These are phyloP conservation scores for Penicillium janthinellum DNA, from an alignment of 2,329 filamentous ascomycete genomes.

Conservation along the genomic window DNA sequence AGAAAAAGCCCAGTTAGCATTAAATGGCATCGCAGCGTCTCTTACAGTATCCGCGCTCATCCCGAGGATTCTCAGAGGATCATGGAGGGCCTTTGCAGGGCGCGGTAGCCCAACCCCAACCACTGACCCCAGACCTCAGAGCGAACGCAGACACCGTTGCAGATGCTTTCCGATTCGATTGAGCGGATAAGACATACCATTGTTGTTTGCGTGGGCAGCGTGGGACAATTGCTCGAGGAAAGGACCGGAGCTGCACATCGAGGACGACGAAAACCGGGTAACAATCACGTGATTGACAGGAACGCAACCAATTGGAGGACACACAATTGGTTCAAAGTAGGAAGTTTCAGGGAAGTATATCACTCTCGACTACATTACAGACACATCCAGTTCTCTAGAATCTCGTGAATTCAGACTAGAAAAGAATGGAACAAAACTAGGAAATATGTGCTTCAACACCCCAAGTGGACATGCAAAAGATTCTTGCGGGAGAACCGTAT, in stretches of 20 bases:
- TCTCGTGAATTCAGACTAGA: constrained; percentile 4
- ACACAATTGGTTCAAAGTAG: constrained; percentile 13
- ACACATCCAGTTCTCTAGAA: not conserved
- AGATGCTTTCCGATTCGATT: not conserved
- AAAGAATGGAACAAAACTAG: constrained; percentile 15
- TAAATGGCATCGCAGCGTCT: not conserved
- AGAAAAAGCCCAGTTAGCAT: constrained; percentile 23
- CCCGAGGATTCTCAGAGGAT: constrained; percentile 11
- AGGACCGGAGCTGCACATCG: constrained; percentile 23
- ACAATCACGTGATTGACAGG: constrained; percentile 25
- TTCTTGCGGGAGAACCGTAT: constrained; percentile 14
- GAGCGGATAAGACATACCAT: constrained; percentile 31
- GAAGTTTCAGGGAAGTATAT: not conserved
- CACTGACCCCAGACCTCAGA: not conserved
- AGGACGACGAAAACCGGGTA: constrained; percentile 42
- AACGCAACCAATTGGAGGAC: constrained; percentile 31
- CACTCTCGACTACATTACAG: not conserved
- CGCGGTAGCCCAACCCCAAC: constrained; percentile 2
- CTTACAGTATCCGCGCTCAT: constrained; percentile 14
- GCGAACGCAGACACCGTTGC: not conserved
- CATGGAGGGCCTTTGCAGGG: constrained; percentile 8
- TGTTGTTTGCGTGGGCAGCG: constrained; percentile 29
- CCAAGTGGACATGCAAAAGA: constrained; percentile 24
- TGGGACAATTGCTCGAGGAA: constrained; percentile 31
- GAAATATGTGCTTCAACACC: constrained; percentile 27